Base-by-base conservation (phyloP, 768 basidiomycete species). In the Psilocybe azurescens region DNA sequence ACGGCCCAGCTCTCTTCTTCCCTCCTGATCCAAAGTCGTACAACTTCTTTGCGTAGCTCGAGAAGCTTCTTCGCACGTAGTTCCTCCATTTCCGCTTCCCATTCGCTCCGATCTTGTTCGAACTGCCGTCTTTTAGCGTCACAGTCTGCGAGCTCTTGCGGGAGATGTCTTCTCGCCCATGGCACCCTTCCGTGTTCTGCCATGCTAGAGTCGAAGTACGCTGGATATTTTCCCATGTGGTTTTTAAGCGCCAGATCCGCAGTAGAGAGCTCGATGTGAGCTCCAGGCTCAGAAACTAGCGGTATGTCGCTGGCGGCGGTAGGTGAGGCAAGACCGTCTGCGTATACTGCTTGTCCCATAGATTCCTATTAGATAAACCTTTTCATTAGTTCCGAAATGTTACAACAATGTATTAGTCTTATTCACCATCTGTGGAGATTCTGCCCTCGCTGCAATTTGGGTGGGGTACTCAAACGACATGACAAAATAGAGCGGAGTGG, bases 21-120 rank as follows among this genome's bases (percentile, higher is more conserved):
- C 32, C 44, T 60, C 30, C 46, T 49, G 18, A 54, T 54, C 59
- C 59, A 60, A 11, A 55, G 18, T 9, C 53, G 52, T 48, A 60
- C 38, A 13, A 60, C 48, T 32, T 60, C 53, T 16, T 50, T 60
- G 0, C 53, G 59, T 20, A 60, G 32, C 16, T 20, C 33, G 4
- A 60, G 33, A 1, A 55, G 18, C 16, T 53, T 47, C 9, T 32
- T 28, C 5, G 53, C 47, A 20, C 46, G 20, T 10, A 60, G 29
- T 18, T 49, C 59, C 20, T 54, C 59, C 29, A 54, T 55, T n/a
- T 55, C 46, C 28, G 38, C 54, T 16, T 18, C 9, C 53, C 53
- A 38, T 14, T 20, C n/a, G 10, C 6, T 11, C 8, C 32, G 18
- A 0, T 54, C 59, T 14, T 60, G 32, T 28, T 60, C 59, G 18